Conservation (phyloP, 2,329 filamentous ascomycete species). For the Didymella pomorum region DNA sequence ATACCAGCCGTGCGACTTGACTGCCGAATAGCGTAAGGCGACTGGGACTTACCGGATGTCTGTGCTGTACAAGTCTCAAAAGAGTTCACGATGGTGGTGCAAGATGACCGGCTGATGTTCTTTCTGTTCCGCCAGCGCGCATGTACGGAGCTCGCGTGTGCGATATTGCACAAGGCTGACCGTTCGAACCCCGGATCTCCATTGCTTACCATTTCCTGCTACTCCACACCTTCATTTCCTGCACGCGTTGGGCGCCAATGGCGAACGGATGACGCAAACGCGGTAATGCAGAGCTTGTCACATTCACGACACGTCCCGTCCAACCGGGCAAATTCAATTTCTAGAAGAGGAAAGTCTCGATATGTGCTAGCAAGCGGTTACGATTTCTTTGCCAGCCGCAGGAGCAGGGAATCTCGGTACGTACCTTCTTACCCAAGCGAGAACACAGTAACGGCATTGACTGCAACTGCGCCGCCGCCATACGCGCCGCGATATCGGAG, state of each 20-base stretch:
- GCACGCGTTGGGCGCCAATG: constrained; percentile 24
- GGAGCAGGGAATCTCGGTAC: constrained; percentile 22
- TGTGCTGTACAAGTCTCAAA: constrained; percentile 14
- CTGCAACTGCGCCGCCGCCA: constrained; percentile 14
- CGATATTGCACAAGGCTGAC: constrained; percentile 32
- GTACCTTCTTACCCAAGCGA: constrained; percentile 21
- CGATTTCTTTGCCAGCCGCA: constrained; percentile 18
- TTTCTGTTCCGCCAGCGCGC: constrained; percentile 11
- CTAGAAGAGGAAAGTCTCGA: constrained; percentile 6
- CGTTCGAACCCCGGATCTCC: constrained; percentile 29
- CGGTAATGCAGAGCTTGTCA: constrained; percentile 17
- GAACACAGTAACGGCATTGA: constrained; percentile 7
- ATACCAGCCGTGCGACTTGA: constrained; percentile 1
- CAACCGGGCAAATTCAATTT: constrained; percentile 24
- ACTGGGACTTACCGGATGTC: constrained; percentile 9
- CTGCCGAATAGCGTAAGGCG: constrained; percentile 9
- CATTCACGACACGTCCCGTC: constrained; percentile 30
- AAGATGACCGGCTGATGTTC: constrained; percentile 24
- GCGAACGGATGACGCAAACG: constrained; percentile 15
- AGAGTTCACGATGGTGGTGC: constrained; percentile 19
- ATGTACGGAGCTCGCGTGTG: constrained; percentile 21
- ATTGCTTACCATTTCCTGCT: constrained; percentile 27
- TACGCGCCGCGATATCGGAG: constrained; percentile 20
- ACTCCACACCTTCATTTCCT: constrained; percentile 28
- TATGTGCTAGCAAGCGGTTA: constrained; percentile 11